A percentile compares a stretch with the other conserved stretches of the same genome.
Conservation (phyloP, 129 eudicot species). For the Scalesia atractyloides region DNA sequence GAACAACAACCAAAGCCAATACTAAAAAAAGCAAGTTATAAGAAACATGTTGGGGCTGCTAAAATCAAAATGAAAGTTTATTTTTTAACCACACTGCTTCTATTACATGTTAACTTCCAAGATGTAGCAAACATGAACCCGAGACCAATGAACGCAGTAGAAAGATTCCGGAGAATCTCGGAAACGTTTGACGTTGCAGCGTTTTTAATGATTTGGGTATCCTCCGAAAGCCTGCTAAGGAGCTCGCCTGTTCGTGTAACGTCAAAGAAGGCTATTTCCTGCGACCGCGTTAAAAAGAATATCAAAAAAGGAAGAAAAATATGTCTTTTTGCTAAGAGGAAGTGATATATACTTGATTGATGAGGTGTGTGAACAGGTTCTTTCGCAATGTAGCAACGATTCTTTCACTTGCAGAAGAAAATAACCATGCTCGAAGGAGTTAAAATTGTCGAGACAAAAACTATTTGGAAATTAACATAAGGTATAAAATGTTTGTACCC, state of each 20-base stretch:
- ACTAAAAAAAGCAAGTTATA: constrained; percentile 43
- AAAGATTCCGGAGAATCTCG: constrained; percentile 40
- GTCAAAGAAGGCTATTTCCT: constrained; percentile 88
- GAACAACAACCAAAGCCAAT: constrained; percentile 86
- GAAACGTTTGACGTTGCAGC: constrained; percentile 46
- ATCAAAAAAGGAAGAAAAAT: not conserved
- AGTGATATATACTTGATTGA: constrained; percentile 58
- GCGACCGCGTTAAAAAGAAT: not conserved
- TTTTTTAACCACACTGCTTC: not conserved
- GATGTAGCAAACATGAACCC: constrained; percentile 93
- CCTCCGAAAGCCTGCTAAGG: constrained; percentile 79
- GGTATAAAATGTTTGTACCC: constrained; percentile 53
- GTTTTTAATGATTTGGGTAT: constrained; percentile 74
- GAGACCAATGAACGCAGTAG: constrained; percentile 65
- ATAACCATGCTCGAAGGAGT: constrained; percentile 77
- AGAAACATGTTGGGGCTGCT: not conserved
- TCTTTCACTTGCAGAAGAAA: constrained; percentile 89
- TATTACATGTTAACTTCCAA: constrained; percentile 87
- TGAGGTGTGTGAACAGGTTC: constrained; percentile 67
- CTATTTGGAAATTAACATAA: constrained; percentile 4
- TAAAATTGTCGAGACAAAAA: constrained; percentile 5
- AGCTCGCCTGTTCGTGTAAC: constrained; percentile 75
- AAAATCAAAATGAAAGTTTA: constrained; percentile 5
- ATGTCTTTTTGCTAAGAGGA: not conserved
- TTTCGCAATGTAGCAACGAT: constrained; percentile 84